Evolutionary conservation across 805 yeast genomes (phyloP).

Genomic region (Cyberlindnera xishuangbannaensis): DNA sequence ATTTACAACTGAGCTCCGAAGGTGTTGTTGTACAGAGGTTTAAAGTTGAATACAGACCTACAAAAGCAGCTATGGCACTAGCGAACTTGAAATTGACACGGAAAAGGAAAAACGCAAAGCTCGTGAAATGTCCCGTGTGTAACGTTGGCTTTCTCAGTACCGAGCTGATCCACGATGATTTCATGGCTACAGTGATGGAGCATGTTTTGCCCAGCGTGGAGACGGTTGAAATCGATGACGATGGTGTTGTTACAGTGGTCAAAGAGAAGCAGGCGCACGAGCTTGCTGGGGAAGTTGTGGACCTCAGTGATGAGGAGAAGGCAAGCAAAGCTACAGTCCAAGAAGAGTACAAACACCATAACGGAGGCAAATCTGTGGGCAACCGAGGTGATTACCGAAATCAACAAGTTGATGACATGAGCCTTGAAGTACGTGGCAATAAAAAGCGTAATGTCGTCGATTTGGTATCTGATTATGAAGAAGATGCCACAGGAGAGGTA

Average conservation of each 20-base stretch:
- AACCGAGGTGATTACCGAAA: no score
- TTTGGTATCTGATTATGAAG: no score
- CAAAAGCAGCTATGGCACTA: not conserved
- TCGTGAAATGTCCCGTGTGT: slow-evolving; percentile 18
- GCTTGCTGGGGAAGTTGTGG: slow-evolving; percentile 4
- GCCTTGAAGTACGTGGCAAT: not conserved
- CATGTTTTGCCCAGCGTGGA: slow-evolving; percentile 3
- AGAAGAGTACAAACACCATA: no score
- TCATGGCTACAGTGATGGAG: slow-evolving; percentile 10
- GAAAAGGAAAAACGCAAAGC: slow-evolving; percentile 3
- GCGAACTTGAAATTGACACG: slow-evolving; percentile 9
- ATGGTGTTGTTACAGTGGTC: slow-evolving; percentile 6
- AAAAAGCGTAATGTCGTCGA: no score
- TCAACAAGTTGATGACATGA: not conserved
- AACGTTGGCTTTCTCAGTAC: slow-evolving; percentile 6
- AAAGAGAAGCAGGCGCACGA: slow-evolving; percentile 4
- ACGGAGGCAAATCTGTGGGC: no score
- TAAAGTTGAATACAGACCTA: slow-evolving; percentile 3
- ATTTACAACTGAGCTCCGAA: no score
- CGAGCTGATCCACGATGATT: slow-evolving; percentile 20
- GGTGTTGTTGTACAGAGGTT: no score
- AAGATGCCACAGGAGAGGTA: no score
- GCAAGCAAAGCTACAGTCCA: not conserved
- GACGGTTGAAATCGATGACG: slow-evolving; percentile 15
- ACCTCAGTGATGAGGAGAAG: not conserved